These are phyloP conservation scores for Podospora pseudopauciseta DNA, from an alignment of 495 filamentous ascomycete genomes.

Conservation along the genomic window DNA sequence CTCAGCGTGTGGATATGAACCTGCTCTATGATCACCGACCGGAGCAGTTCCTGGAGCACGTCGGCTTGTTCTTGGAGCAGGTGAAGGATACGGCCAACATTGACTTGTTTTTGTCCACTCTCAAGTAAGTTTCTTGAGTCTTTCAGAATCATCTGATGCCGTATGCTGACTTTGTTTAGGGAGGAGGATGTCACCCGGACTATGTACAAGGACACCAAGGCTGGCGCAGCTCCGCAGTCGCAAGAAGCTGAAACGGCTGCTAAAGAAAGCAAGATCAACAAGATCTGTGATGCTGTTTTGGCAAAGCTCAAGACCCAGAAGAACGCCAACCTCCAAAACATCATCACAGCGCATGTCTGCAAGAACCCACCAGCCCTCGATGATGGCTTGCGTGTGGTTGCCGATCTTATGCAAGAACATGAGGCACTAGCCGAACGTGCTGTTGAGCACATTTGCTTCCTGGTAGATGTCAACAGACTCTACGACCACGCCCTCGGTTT, in stretches of 20 bases:
- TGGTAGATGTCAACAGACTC: constrained; percentile 88
- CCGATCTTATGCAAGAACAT: constrained; percentile 64
- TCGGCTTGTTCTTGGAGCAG: constrained; percentile 78
- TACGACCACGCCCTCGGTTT: constrained; percentile 87
- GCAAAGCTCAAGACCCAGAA: constrained; percentile 58
- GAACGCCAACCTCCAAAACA: constrained; percentile 77
- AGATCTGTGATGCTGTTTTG: constrained; percentile 83
- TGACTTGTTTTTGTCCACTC: constrained; percentile 85
- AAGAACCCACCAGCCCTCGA: constrained; percentile 87
- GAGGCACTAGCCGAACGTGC: constrained; percentile 72
- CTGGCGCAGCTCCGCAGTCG: constrained; percentile 23
- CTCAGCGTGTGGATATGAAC: constrained; percentile 95
- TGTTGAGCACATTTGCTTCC: constrained; percentile 93
- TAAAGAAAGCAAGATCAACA: constrained; percentile 67
- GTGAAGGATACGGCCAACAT: constrained; percentile 79
- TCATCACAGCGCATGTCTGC: constrained; percentile 91
- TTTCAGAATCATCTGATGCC: not conserved
- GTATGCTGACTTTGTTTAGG: constrained; percentile 39
- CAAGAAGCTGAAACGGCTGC: constrained; percentile 7
- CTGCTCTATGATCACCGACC: constrained; percentile 93
- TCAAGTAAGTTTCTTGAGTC: constrained; percentile 57
- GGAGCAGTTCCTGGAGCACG: constrained; percentile 71
- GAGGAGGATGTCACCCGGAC: constrained; percentile 93
- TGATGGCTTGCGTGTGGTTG: constrained; percentile 74
- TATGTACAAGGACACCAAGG: constrained; percentile 82